phyloP scores from a whole-genome alignment of 2,329 filamentous ascomycete species.

The Alternaria sp. region DNA sequence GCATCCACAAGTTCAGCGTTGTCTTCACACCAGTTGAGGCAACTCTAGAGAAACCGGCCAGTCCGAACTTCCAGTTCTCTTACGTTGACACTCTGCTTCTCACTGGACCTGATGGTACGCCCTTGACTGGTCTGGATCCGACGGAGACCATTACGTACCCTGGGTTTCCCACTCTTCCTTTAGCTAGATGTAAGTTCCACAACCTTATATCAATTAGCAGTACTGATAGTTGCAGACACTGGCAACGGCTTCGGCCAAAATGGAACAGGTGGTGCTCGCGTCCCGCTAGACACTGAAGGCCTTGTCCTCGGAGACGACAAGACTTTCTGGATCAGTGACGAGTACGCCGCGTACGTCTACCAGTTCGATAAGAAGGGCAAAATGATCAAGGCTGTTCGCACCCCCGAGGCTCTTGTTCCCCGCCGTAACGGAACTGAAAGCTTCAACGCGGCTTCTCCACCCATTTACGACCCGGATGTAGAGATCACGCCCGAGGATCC shows the following conservation, averaged over 20 bases:
- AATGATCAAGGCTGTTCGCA: constrained; percentile 68
- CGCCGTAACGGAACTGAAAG: constrained; percentile 64
- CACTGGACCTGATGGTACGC: constrained; percentile 66
- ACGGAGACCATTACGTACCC: constrained; percentile 52
- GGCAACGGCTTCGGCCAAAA: constrained; percentile 71
- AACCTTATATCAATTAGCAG: no score
- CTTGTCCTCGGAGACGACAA: constrained; percentile 66
- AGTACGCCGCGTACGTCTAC: constrained; percentile 71
- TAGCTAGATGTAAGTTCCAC: constrained; percentile 57
- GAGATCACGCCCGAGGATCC: constrained; percentile 63
- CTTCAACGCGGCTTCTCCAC: constrained; percentile 70
- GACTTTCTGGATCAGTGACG: constrained; percentile 71
- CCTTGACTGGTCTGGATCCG: constrained; percentile 55
- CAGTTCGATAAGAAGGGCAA: constrained; percentile 64
- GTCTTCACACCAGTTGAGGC: constrained; percentile 63
- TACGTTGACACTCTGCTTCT: constrained; percentile 72
- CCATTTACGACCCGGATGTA: constrained; percentile 61
- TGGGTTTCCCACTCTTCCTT: constrained; percentile 67
- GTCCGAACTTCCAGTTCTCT: constrained; percentile 65
- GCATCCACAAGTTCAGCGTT: constrained; percentile 72
- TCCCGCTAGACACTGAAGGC: constrained; percentile 71
- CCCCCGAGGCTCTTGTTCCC: constrained; percentile 69
- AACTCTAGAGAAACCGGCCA: constrained; percentile 59
- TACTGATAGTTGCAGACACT: constrained; percentile 43
- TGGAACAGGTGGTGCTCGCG: constrained; percentile 64